Evolutionary conservation across 768 basidiomycete genomes (phyloP), one percentile per base, ranked within the genome.

Genomic region (Hericium rajendrae): DNA sequence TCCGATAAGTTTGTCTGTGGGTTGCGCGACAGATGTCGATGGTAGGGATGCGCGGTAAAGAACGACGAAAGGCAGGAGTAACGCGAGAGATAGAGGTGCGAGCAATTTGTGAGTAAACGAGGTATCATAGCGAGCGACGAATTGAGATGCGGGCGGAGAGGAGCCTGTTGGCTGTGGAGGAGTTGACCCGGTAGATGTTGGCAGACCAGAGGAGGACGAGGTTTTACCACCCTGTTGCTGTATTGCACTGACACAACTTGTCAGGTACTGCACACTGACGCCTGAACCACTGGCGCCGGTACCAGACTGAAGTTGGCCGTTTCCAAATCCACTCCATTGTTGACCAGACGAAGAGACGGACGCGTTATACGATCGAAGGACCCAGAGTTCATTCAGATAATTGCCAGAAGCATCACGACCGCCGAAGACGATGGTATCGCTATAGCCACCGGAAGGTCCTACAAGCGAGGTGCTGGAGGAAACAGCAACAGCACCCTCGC

Each of bases 341-440:
- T 76, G 69, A 52, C 76, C 74, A 2, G 82, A 77, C n/a, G 77
- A 61, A n/a, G 78, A 78, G 56, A 88, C 65, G 37, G 76, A 69
- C n/a, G 76, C 84, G 59, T 77, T 75, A 68, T 91, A 91, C 4
- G 86, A 79, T 54, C 90, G 75, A 59, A 92, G 74, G 8, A 92
- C 67, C 90, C 90, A 92, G 11, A 92, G 65, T 56, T 92, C 90
- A 41, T 82, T 78, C 3, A 90, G 74, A 65, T 87, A 84, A 24
- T 73, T 79, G 13, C 89, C 89, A 56, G 72, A 67, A 48, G 74
- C 72, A 66, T 89, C 87, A 62, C 78, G 78, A 41, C 90, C 90
- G 38, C 90, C 90, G 61, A 89, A 92, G 10, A 91, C 80, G 48
- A 92, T 77, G 16, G 81, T 85, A 65, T 92, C 90, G 24, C 86